Conservation (phyloP, 176 grass and related monocot species). For the Oryza glumipatula region DNA sequence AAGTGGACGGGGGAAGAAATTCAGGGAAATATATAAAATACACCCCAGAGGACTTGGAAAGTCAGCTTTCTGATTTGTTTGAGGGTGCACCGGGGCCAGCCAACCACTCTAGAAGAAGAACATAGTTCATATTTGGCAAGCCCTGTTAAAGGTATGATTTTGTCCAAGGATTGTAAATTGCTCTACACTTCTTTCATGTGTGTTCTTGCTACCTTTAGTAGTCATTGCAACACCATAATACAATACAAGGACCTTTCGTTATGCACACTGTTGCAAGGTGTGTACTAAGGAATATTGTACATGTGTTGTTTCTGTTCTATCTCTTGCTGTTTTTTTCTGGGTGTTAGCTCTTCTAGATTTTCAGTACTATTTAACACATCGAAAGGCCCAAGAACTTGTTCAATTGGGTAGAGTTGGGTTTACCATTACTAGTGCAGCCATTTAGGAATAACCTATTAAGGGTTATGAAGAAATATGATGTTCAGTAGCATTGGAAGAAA, state of each 20-base stretch:
- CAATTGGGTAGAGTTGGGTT: conserved; percentile 1
- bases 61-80: conserved; percentile 78
- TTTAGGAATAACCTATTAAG: conserved; percentile 6
- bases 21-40: conserved; percentile 80
- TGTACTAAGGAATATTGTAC: conserved; percentile 38
- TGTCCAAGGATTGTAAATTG: conserved; percentile 18
- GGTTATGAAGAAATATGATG: neutral
- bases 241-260: conserved; percentile 11
- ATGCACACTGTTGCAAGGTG: conserved; percentile 16
- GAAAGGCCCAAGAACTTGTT: neutral
- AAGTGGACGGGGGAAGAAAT: conserved; percentile 73
- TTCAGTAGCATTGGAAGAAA: conserved; percentile 1
- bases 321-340: neutral
- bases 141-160: conserved; percentile 50
- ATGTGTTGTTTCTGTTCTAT: conserved; percentile 9
- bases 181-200: conserved; percentile 37
- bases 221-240: conserved; percentile 38
- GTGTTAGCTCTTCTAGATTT: conserved; percentile 8
- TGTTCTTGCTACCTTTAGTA: conserved; percentile 33
- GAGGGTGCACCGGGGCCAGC: conserved; percentile 61
- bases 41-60: conserved; percentile 86
- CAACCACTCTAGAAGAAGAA: conserved; percentile 64
- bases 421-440: neutral
- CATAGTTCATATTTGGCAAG: conserved; percentile 48
- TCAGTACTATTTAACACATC: neutral